These are phyloP conservation scores for Ustilago xerochloae DNA, from an alignment of 1,284 basidiomycete genomes.

Conservation along the genomic window DNA sequence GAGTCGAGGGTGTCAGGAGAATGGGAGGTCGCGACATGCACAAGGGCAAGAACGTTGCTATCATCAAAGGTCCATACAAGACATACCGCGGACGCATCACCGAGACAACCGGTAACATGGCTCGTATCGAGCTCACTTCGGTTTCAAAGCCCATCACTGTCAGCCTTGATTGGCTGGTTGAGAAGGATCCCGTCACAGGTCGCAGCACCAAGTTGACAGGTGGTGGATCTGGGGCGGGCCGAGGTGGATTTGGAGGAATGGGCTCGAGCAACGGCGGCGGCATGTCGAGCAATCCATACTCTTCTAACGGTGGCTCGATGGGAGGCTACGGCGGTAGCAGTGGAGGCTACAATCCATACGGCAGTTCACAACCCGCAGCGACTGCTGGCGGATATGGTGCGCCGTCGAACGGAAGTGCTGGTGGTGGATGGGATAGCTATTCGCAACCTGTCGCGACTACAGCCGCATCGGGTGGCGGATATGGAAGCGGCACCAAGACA, in stretches of 20 bases:
- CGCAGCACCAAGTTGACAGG: slow-evolving; percentile 46
- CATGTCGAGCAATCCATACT: slow-evolving; percentile 46
- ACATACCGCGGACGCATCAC: slow-evolving; percentile 92
- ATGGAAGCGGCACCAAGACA: slow-evolving; percentile 22
- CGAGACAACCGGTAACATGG: slow-evolving; percentile 88
- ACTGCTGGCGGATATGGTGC: slow-evolving; percentile 32
- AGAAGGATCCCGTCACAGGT: slow-evolving; percentile 72
- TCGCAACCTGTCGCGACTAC: slow-evolving; percentile 32
- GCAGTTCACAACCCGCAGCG: slow-evolving; percentile 23
- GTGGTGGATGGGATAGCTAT: slow-evolving; percentile 30
- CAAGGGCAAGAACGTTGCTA: slow-evolving; percentile 82
- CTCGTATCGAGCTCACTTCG: slow-evolving; percentile 90
- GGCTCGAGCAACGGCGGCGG: slow-evolving; percentile 31
- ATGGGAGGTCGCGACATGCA: slow-evolving; percentile 74
- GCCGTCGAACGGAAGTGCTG: slow-evolving; percentile 11
- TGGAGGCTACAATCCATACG: slow-evolving; percentile 47
- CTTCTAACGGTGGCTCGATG: slow-evolving; percentile 23
- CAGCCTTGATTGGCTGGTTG: slow-evolving; percentile 81
- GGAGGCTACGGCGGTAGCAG: slow-evolving; percentile 7
- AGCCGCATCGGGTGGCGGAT: slow-evolving; percentile 19
- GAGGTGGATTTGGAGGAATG: slow-evolving; percentile 22
- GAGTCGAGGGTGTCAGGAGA: slow-evolving; percentile 48
- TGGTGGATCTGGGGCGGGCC: slow-evolving; percentile 20
- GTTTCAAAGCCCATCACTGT: slow-evolving; percentile 90
- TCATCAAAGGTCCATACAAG: slow-evolving; percentile 90